Conservation (phyloP, 2,329 filamentous ascomycete genomes). For the Magnaporthales sp. region DNA sequence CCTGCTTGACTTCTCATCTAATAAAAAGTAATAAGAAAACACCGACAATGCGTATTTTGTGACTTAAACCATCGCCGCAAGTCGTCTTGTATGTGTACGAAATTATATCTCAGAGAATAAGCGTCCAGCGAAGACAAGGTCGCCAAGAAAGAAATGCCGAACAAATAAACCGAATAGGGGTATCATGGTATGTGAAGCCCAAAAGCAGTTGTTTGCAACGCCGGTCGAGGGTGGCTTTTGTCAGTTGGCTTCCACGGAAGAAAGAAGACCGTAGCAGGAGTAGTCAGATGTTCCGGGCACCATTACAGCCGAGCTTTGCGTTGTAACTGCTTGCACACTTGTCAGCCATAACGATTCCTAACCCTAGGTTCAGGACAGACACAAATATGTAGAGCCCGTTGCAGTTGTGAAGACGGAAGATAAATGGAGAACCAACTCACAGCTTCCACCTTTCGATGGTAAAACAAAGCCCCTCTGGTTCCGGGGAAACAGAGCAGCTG, state of each 20-base stretch:
- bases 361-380: not conserved
- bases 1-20: not conserved
- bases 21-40: not conserved
- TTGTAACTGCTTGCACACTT: not conserved
- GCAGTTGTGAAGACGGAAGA: no score
- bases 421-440: not conserved
- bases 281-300: not conserved
- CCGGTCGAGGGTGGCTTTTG: not conserved
- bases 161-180: not conserved
- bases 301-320: not conserved
- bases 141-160: not conserved
- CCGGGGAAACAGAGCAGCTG: not conserved
- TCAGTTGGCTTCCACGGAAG: not conserved
- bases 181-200: not conserved
- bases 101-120: not conserved
- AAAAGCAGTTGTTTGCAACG: not conserved
- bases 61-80: not conserved
- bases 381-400: no score
- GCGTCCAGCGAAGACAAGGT: not conserved
- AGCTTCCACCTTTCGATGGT: not conserved
- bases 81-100: not conserved
- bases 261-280: not conserved
- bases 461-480: not conserved
- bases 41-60: not conserved
- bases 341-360: not conserved